Base-by-base conservation (phyloP, 208 protist species). In the Angomonas deanei region DNA sequence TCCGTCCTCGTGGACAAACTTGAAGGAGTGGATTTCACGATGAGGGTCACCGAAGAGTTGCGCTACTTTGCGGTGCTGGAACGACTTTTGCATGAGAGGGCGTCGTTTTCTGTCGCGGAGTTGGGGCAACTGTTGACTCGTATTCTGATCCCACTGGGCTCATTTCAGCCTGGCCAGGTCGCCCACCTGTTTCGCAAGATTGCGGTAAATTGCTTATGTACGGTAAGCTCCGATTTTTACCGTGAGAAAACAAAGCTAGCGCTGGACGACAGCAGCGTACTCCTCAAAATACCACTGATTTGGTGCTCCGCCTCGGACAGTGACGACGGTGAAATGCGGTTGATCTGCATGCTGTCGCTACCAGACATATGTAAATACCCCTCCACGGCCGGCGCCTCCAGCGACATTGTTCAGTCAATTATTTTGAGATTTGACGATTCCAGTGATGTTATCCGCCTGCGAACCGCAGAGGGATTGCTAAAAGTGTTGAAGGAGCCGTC, bases 111-210 rank as follows among this genome's bases (percentile, higher is more conserved):
- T 0, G 23, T 46, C 1, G 34, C 46, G 19, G 80, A 89, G 17
- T 52, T 82, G 27, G 76, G 80, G 33, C 76, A 90, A 34, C 52
- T 96, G 4, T 61, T 96, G 17, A 82, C 78, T 21, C 32, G 59
- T 2, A 66, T 96, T 24, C 74, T 96, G 27, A 27, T 96, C 28
- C 85, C 87, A 2, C 62, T 84, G 23, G 72, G 71, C 2, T 49
- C 47, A 0, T 96, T 93, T 67, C 82, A 79, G 23, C 75, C 86
- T 0, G 83, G 85, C 32, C 74, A 76, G 47, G 72, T 76, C 11
- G 80, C 81, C 5, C 83, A 89, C 65, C 70, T 96, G 1, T 92
- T 96, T 69, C 79, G 91, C 0, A 96, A 96, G 58, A 73, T 93
- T 38, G 84, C 91, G 34, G 59, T 96, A 26, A 82, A 86, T 50